Evolutionary conservation across 805 yeast species (phyloP).

Genomic region (Wickerhamomyces rabaulensis): DNA sequence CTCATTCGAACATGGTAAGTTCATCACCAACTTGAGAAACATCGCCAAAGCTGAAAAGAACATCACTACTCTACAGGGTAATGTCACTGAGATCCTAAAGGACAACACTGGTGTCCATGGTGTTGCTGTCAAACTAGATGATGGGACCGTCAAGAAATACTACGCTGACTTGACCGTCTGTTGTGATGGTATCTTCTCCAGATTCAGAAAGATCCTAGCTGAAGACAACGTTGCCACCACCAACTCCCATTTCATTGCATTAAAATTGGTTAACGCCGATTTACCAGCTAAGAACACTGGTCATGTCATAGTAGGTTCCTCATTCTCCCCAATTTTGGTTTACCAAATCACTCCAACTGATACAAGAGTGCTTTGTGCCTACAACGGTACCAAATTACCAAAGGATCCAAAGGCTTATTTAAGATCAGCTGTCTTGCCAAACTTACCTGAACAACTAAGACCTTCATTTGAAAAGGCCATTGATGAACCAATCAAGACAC

Average conservation of each 20-base stretch:
- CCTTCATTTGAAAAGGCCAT: slow-evolving; percentile 71
- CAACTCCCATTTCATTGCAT: slow-evolving; percentile 83
- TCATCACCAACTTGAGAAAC: slow-evolving; percentile 67
- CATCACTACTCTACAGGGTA: slow-evolving; percentile 77
- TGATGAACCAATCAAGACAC: slow-evolving; percentile 58
- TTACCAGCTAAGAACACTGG: slow-evolving; percentile 76
- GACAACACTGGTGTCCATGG: slow-evolving; percentile 65
- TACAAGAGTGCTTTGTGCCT: slow-evolving; percentile 87
- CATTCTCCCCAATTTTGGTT: slow-evolving; percentile 81
- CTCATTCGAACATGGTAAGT: slow-evolving; percentile 90
- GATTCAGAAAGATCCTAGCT: slow-evolving; percentile 72
- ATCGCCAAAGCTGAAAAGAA: slow-evolving; percentile 68
- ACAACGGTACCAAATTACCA: slow-evolving; percentile 70
- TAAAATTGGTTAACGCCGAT: slow-evolving; percentile 68
- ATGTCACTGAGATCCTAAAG: slow-evolving; percentile 62
- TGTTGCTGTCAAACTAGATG: slow-evolving; percentile 52
- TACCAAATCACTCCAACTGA: slow-evolving; percentile 83
- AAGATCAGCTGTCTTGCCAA: slow-evolving; percentile 52
- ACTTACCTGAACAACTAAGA: slow-evolving; percentile 56
- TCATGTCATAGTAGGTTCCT: slow-evolving; percentile 76
- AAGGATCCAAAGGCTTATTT: slow-evolving; percentile 61
- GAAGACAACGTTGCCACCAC: slow-evolving; percentile 58
- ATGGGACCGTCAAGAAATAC: slow-evolving; percentile 38
- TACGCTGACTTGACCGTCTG: slow-evolving; percentile 63
- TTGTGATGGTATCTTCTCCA: slow-evolving; percentile 94